Evolutionary conservation across 345 rosid species (phyloP).

Genomic region (Syzygium aromaticum): DNA sequence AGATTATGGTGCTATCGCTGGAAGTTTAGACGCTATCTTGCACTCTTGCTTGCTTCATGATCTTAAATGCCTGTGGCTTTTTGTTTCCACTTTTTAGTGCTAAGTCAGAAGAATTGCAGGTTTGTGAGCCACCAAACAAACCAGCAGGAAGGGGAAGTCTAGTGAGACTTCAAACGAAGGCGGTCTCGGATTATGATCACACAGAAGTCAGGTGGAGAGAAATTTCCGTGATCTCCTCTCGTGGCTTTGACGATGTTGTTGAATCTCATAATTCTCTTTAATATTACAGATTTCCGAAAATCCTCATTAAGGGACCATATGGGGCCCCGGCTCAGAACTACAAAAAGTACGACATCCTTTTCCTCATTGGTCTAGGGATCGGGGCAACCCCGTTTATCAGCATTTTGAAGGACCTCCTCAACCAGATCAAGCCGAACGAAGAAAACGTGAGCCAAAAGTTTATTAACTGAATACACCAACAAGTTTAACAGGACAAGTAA

Average conservation of each 20-base stretch:
- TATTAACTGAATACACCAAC: neutral
- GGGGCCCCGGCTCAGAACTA: conserved; percentile 97
- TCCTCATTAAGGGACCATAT: conserved; percentile 77
- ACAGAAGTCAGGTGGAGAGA: conserved; percentile 32
- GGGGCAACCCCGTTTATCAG: conserved; percentile 98
- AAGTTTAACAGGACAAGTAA: neutral
- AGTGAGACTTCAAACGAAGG: conserved; percentile 64
- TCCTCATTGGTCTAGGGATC: conserved; percentile 82
- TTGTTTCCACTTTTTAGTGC: neutral
- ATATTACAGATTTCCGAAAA: conserved; percentile 54
- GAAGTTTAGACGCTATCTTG: neutral
- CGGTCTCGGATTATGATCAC: conserved; percentile 25
- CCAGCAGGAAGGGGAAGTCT: conserved; percentile 37
- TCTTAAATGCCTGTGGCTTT: neutral
- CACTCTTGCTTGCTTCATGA: neutral
- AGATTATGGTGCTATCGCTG: neutral
- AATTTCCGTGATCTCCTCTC: neutral
- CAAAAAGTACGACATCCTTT: conserved; percentile 63
- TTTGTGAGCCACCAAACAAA: conserved; percentile 47
- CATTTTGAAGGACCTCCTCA: conserved; percentile 77
- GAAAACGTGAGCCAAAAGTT: conserved; percentile 21
- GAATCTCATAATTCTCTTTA: neutral
- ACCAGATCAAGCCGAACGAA: conserved; percentile 39
- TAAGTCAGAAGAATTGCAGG: conserved; percentile 21
- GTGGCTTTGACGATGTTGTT: neutral